phyloP scores from a whole-genome alignment of 306 rosid genomes.

The Pyrus bretschneideri region DNA sequence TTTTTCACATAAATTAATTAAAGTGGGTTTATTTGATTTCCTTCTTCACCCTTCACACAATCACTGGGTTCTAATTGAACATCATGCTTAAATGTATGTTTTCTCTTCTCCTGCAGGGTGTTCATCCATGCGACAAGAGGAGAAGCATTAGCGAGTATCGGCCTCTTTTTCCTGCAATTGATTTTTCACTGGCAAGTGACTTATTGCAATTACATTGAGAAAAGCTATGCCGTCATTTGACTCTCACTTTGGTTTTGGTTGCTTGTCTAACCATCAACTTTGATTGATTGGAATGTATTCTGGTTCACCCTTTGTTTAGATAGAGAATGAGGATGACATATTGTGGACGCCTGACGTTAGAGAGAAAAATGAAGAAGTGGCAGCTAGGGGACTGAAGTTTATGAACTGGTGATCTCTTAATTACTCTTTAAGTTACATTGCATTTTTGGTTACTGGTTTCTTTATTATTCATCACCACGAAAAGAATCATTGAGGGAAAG shows the following conservation, averaged over 20 bases:
- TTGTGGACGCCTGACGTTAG: slow-evolving; percentile 72
- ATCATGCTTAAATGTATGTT: slow-evolving; percentile 1
- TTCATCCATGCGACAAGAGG: slow-evolving; percentile 93
- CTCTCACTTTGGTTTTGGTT: slow-evolving; percentile 9
- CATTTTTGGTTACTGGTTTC: background rate
- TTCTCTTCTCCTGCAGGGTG: slow-evolving; percentile 54
- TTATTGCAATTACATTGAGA: slow-evolving; percentile 9
- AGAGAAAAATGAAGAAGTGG: slow-evolving; percentile 72
- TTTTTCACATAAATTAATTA: background rate
- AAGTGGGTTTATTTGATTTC: background rate
- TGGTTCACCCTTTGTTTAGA: slow-evolving; percentile 38
- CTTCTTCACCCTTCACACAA: background rate
- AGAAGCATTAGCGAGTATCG: slow-evolving; percentile 63
- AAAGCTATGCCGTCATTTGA: background rate
- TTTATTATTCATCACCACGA: background rate
- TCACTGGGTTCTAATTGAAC: background rate
- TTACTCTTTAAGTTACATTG: background rate
- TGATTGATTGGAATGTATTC: slow-evolving; percentile 12
- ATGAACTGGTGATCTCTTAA: slow-evolving; percentile 53
- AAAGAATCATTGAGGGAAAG: background rate
- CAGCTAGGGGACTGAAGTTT: slow-evolving; percentile 73
- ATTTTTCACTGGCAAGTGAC: slow-evolving; percentile 69
- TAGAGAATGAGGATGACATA: slow-evolving; percentile 66
- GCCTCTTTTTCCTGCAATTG: slow-evolving; percentile 77
- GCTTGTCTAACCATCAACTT: slow-evolving; percentile 9